Evolutionary conservation across 352 stramenopile genomes (phyloP).

Genomic region (Plasmopara viticola): DNA sequence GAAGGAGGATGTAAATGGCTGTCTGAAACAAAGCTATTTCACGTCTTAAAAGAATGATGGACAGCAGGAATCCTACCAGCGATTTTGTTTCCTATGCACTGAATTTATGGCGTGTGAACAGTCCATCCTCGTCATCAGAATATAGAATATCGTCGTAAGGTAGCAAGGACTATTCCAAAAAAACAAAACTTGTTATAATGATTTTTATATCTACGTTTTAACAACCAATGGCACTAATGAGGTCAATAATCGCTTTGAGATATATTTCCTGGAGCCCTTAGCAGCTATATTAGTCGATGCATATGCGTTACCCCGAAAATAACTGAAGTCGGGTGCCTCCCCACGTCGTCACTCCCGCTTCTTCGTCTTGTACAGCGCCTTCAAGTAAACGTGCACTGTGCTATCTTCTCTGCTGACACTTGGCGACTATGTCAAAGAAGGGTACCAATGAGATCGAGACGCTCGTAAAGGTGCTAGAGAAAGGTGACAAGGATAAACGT

Average conservation of each 20-base stretch:
- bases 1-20: too few relatives aligned
- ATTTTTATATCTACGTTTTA: not conserved
- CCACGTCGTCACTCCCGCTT: slow-evolving; percentile 15
- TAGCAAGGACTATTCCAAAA: too few relatives aligned
- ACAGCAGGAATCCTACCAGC: too few relatives aligned
- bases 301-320: slow-evolving; percentile 16
- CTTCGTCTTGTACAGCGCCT: slow-evolving; percentile 13
- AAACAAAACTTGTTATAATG: not conserved
- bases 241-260: not conserved
- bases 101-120: too few relatives aligned
- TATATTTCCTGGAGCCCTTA: slow-evolving; percentile 10
- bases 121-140: too few relatives aligned
- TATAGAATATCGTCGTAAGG: too few relatives aligned
- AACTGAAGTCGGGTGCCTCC: slow-evolving; percentile 8
- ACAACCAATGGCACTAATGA: not conserved
- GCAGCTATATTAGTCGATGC: slow-evolving; percentile 19
- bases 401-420: not conserved
- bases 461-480: slow-evolving; percentile 63
- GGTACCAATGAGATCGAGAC: slow-evolving; percentile 62
- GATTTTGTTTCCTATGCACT: too few relatives aligned
- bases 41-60: too few relatives aligned
- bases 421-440: slow-evolving; percentile 52
- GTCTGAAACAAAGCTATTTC: too few relatives aligned
- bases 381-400: not conserved
- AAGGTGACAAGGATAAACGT: slow-evolving; percentile 59